Evolutionary conservation across 148 eudicot species (phyloP).

Genomic region (Rhododendron ovatum): DNA sequence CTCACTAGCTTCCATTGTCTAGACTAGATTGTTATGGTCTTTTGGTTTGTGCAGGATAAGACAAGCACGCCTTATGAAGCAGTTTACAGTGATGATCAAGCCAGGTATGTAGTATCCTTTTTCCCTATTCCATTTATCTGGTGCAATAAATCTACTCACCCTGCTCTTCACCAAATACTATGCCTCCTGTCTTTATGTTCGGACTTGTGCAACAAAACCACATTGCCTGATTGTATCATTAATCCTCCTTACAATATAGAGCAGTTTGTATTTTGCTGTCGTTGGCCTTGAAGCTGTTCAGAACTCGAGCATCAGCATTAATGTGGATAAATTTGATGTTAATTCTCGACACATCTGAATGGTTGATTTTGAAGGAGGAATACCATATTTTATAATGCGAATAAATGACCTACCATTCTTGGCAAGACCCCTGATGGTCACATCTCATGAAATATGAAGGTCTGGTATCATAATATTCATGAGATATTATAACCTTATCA

Average conservation of each 20-base stretch:
- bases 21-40: background rate
- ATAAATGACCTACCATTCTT: background rate
- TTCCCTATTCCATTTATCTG: background rate
- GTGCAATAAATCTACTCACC: background rate
- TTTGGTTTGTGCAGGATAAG: slow-evolving; percentile 53
- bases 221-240: background rate
- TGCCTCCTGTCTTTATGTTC: background rate
- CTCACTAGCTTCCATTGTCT: background rate
- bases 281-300: background rate
- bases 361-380: background rate
- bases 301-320: background rate
- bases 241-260: background rate
- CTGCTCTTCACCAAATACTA: background rate
- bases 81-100: slow-evolving; percentile 84
- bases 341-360: background rate
- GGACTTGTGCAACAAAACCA: background rate
- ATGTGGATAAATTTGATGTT: background rate
- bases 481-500: background rate
- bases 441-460: background rate
- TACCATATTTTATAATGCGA: background rate
- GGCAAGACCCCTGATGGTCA: background rate
- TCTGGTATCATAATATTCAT: background rate
- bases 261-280: background rate
- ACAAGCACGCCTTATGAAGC: slow-evolving; percentile 83
- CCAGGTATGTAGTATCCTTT: slow-evolving; percentile 46